A percentile compares a stretch with the other conserved stretches of the same genome.
phyloP scores from a whole-genome alignment of 2,329 filamentous ascomycete genomes.

The Magnaporthiopsis incrustans region DNA sequence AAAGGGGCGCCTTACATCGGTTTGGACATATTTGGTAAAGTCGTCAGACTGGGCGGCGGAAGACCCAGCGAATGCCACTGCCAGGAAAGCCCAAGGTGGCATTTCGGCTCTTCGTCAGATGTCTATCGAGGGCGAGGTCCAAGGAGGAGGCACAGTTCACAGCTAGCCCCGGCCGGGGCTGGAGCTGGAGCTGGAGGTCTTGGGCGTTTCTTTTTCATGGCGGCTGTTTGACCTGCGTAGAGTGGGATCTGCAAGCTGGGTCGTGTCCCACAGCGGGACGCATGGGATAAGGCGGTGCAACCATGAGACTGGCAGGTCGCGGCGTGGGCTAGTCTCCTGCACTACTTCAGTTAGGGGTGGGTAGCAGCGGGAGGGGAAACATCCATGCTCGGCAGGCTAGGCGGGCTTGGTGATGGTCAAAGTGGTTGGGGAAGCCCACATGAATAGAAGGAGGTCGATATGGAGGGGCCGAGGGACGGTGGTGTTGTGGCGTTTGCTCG shows the following conservation, averaged over 20 bases:
- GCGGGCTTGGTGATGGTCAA: neutral
- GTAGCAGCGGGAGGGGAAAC: too few species aligned
- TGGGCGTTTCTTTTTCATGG: neutral
- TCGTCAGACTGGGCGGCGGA: neutral
- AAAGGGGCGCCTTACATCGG: neutral
- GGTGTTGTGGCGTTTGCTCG: neutral
- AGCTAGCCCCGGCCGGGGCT: too few species aligned
- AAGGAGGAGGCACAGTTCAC: too few species aligned
- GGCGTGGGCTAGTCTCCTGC: too few species aligned
- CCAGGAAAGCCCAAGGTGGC: neutral
- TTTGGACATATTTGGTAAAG: constrained; percentile 5
- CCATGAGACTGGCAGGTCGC: neutral
- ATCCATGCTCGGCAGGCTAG: neutral
- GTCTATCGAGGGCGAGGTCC: neutral
- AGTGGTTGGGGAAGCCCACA: neutral
- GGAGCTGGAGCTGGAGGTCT: neutral
- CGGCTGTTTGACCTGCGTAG: too few species aligned
- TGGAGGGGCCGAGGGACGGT: neutral
- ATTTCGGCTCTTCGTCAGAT: neutral
- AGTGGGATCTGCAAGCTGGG: neutral
- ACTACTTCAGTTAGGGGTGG: too few species aligned
- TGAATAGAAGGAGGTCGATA: neutral
- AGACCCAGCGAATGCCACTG: neutral
- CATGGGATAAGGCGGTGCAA: neutral
- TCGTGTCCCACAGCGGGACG: neutral